Evolutionary conservation across 352 stramenopile genomes (phyloP).

Genomic region (Phytophthora litchii): DNA sequence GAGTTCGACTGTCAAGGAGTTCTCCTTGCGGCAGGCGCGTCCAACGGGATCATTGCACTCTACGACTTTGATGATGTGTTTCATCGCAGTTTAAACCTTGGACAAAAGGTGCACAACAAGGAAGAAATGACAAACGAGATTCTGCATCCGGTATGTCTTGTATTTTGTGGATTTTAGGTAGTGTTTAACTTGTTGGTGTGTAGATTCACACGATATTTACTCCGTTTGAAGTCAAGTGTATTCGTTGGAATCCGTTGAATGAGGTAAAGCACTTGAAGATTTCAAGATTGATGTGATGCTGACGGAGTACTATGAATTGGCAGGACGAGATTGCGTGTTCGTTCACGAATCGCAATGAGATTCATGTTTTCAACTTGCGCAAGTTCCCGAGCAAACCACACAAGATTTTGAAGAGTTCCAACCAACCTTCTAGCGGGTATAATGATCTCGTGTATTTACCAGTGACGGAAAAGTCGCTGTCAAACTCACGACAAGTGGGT

Average conservation of each 20-base stretch:
- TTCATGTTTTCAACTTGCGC: slow-evolving; percentile 73
- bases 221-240: slow-evolving; percentile 66
- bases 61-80: slow-evolving; percentile 86
- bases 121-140: slow-evolving; percentile 12
- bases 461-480: not conserved
- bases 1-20: slow-evolving; percentile 76
- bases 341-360: slow-evolving; percentile 77
- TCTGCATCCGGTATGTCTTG: slow-evolving; percentile 43
- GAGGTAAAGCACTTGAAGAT: slow-evolving; percentile 38
- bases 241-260: slow-evolving; percentile 80
- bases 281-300: too few relatives aligned
- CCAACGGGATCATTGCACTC: slow-evolving; percentile 70
- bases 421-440: slow-evolving; percentile 75
- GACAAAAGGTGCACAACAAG: slow-evolving; percentile 33
- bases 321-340: slow-evolving; percentile 80
- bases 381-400: slow-evolving; percentile 74
- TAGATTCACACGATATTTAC: slow-evolving; percentile 84
- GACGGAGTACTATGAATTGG: not conserved
- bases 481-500: slow-evolving; percentile 2
- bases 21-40: slow-evolving; percentile 64
- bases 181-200: slow-evolving; percentile 1
- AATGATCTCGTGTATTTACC: slow-evolving; percentile 74
- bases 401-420: slow-evolving; percentile 65
- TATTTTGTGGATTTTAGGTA: not conserved
- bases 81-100: slow-evolving; percentile 60